A percentile compares a stretch with the other conserved stretches of the same genome.
Evolutionary conservation across 2,329 filamentous ascomycete species (phyloP).

Genomic region (Plectosphaerella cucumerina): DNA sequence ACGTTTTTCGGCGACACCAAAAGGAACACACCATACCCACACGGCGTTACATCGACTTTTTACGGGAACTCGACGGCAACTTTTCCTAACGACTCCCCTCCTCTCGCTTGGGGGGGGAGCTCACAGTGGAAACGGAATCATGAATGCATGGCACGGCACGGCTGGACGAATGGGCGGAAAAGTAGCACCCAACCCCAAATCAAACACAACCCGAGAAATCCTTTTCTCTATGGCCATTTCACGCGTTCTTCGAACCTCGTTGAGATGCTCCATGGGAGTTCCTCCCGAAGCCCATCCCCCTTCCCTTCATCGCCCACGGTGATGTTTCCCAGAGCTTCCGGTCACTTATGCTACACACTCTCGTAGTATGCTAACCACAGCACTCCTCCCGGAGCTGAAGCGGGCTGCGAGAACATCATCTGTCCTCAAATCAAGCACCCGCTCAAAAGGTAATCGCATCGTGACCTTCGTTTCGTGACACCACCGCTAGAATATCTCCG

Average conservation of each 20-base stretch:
- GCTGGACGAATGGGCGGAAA: slow-evolving; percentile 1
- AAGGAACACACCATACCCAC: neutral
- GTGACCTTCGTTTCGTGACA: slow-evolving; percentile 14
- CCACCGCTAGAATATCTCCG: slow-evolving; percentile 82
- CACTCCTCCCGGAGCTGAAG: neutral
- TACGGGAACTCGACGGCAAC: neutral
- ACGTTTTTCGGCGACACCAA: neutral
- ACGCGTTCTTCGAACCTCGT: slow-evolving; percentile 42
- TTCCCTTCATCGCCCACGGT: neutral
- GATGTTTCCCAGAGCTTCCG: slow-evolving; percentile 5
- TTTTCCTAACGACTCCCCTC: neutral
- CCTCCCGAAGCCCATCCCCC: slow-evolving; percentile 54
- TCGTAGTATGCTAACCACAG: slow-evolving; percentile 7
- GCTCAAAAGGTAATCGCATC: too few relatives aligned
- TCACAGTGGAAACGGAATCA: neutral
- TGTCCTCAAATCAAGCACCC: too few relatives aligned
- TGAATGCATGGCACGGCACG: neutral
- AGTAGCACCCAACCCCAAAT: slow-evolving; percentile 19
- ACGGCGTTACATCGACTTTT: neutral
- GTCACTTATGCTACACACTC: slow-evolving; percentile 2
- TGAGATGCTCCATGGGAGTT: slow-evolving; percentile 76
- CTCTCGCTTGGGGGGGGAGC: neutral
- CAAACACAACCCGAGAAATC: slow-evolving; percentile 35
- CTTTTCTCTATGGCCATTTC: slow-evolving; percentile 71
- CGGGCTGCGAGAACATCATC: neutral